Evolutionary conservation across 495 filamentous ascomycete genomes (phyloP), one percentile per base, ranked within the genome.

Genomic region (Tuber indicum): DNA sequence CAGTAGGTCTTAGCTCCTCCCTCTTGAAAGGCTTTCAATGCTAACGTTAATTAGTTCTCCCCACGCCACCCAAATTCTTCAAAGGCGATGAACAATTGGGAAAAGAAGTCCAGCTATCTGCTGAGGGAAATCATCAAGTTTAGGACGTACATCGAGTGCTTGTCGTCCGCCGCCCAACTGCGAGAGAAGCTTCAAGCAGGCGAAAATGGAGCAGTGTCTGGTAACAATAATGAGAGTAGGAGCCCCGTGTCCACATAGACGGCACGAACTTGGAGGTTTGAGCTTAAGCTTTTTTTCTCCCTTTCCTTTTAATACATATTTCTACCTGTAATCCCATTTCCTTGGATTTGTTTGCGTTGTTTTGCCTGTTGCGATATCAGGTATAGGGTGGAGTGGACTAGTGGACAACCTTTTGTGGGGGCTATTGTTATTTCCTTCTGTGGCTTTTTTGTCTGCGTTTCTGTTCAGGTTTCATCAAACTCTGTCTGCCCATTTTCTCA

Each of bases 71-170:
- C 90, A 36, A 99, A 98, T 83, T 87, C 89, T 39, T 85, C 85
- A 71, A 94, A 92, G 84, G 93, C 95, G 2, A 91, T 97, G 91
- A 87, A 91, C 7, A 99, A 99, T 84, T 99, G 96, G 96, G 94
- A 99, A 86, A 89, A 91, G 75, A 98, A 98, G 85, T 95, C 92
- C 52, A 91, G 91, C 45, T 97, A 98, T 84, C 85, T 99, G 62
- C 86, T 98, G 36, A 87, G 91, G n/a, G 96, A 99, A 85, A 98
- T 95, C 82, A 92, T 97, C 80, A 99, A 98, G 82, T 98, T 97
- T 84, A 87, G 91, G 72, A 98, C 94, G 0, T 99, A 98, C 78
- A 93, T 97, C 77, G 96, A 98, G 82, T 89, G 89, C 45, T 85
- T 99, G 19, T 85, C 86, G 41, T 87, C 86, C 36, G 91, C 92